phyloP scores from a whole-genome alignment of 768 basidiomycete species.

The Phaffia australis region DNA sequence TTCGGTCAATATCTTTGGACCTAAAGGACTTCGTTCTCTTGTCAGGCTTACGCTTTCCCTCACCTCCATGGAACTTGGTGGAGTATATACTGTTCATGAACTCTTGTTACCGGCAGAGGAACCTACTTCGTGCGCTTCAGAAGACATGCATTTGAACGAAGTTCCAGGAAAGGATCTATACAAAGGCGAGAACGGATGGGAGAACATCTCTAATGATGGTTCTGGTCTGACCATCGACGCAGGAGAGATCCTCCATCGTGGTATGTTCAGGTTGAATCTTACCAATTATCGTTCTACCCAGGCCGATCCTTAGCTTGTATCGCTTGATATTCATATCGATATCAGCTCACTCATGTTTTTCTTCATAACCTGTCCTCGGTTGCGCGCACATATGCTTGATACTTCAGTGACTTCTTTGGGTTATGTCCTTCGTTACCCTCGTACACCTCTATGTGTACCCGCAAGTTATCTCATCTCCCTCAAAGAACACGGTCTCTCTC shows the following conservation, averaged over 20 bases:
- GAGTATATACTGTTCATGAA: constrained; percentile 67
- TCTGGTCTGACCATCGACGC: constrained; percentile 53
- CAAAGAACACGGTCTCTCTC: constrained; percentile 49
- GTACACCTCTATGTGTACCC: constrained; percentile 49
- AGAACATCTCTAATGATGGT: constrained; percentile 42
- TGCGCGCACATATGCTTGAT: no score
- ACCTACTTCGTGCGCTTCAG: constrained; percentile 39
- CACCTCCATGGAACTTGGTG: constrained; percentile 52
- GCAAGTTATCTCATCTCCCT: constrained; percentile 42
- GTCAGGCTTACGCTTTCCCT: constrained; percentile 59
- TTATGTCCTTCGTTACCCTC: constrained; percentile 58
- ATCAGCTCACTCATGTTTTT: not conserved
- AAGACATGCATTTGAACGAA: constrained; percentile 55
- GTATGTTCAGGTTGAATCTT: constrained; percentile 40
- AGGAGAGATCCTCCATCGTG: constrained; percentile 64
- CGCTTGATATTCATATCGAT: not conserved
- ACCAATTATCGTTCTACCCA: not conserved
- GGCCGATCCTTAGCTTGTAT: not conserved
- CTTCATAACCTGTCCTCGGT: not conserved
- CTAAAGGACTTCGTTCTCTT: constrained; percentile 63
- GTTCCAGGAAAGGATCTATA: constrained; percentile 51
- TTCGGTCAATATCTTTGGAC: constrained; percentile 63
- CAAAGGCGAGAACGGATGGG: constrained; percentile 52
- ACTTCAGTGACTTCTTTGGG: constrained; percentile 62
- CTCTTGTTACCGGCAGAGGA: constrained; percentile 51